Conservation (phyloP, 192 early-diverging fungal species). For the Cladochytrium replicatum region DNA sequence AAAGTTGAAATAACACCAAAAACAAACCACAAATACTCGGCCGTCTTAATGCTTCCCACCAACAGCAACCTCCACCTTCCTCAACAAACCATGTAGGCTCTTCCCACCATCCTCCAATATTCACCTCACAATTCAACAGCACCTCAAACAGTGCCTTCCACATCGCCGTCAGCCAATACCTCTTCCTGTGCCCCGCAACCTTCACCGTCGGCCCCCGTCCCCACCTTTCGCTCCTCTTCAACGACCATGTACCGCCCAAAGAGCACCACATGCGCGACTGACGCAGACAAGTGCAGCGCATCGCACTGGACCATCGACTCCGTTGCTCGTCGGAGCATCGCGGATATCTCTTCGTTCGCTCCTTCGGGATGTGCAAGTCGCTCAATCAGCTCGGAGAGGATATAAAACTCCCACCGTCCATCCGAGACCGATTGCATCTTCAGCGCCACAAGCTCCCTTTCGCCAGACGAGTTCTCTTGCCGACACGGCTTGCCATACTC, state of each 20-base stretch:
- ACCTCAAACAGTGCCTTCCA: constrained; percentile 42
- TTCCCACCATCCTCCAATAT: constrained; percentile 13
- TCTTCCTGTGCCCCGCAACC: constrained; percentile 15
- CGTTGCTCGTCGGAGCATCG: background rate
- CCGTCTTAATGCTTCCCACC: too few species aligned
- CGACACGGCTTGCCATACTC: background rate
- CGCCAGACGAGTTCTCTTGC: background rate
- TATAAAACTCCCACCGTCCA: constrained; percentile 29
- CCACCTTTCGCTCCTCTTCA: constrained; percentile 3
- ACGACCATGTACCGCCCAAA: constrained; percentile 42
- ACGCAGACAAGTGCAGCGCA: constrained; percentile 29
- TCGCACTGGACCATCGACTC: constrained; percentile 16
- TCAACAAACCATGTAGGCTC: constrained; percentile 27
- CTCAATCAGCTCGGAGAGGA: constrained; percentile 9
- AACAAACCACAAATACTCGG: too few species aligned
- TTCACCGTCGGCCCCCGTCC: constrained; percentile 1
- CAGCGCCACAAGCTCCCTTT: constrained; percentile 14
- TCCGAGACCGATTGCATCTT: constrained; percentile 15
- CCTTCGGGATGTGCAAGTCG: constrained; percentile 13
- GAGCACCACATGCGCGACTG: constrained; percentile 33
- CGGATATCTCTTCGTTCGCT: background rate
- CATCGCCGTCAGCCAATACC: constrained; percentile 29
- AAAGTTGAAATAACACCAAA: too few species aligned
- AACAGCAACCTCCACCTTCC: constrained; percentile 22
- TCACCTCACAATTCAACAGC: constrained; percentile 28